Conservation (phyloP, 257 asterid genomes). For the Echium plantagineum region DNA sequence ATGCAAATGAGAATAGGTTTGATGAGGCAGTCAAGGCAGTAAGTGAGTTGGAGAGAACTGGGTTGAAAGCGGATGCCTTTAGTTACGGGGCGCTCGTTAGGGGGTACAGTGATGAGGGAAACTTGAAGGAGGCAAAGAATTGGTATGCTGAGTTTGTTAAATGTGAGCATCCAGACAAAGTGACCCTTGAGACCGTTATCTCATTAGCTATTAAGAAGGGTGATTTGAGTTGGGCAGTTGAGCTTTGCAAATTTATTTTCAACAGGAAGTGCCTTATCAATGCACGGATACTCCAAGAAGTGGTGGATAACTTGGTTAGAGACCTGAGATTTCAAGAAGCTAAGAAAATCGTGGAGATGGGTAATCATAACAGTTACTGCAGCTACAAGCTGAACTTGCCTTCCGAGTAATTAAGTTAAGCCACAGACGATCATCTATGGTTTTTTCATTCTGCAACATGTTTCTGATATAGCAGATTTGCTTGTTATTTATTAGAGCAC, state of each 20-base stretch:
- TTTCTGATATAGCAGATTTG: not conserved
- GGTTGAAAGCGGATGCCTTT: constrained; percentile 25
- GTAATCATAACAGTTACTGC: constrained; percentile 22
- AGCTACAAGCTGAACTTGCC: constrained; percentile 24
- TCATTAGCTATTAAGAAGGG: constrained; percentile 24
- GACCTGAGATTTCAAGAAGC: constrained; percentile 26
- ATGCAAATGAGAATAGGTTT: constrained; percentile 17
- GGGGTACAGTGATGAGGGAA: constrained; percentile 23
- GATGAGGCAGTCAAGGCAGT: constrained; percentile 23
- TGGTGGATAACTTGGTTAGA: constrained; percentile 29
- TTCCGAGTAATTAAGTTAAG: constrained; percentile 4
- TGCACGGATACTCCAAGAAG: constrained; percentile 25
- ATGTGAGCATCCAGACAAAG: constrained; percentile 20
- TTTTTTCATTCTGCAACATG: not conserved
- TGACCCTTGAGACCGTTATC: constrained; percentile 12
- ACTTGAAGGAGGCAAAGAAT: constrained; percentile 29
- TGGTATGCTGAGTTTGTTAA: constrained; percentile 22
- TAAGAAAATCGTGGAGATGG: constrained; percentile 27
- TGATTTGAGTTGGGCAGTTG: constrained; percentile 30
- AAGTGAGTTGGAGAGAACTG: constrained; percentile 18
- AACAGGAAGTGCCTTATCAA: constrained; percentile 21
- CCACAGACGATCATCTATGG: not conserved
- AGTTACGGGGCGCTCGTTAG: constrained; percentile 24
- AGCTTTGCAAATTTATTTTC: constrained; percentile 32
- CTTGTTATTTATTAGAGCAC: not conserved